Base-by-base conservation (phyloP, 2,329 filamentous ascomycete species). In the Fusarium sp. region DNA sequence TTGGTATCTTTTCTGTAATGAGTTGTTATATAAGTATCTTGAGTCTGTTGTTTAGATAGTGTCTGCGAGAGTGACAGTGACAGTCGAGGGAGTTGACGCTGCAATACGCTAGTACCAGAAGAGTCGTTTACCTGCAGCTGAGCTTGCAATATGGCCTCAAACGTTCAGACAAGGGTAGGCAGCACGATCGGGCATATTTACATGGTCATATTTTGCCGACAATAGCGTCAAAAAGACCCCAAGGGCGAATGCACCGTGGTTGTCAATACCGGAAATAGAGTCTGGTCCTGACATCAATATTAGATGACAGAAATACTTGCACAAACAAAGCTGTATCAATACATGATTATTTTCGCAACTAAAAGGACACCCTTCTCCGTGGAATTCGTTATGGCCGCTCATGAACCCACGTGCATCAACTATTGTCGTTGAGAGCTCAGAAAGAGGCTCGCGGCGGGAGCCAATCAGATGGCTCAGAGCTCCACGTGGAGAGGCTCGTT, bases 401-500 rank as follows among this genome's bases (percentile, higher is more conserved):
- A 51, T 31, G 18, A 15, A 14, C 71, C 71, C 72, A 74, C 72
- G 72, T 74, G 72, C 61, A 44, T 59, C 50, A 55, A 57, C 18
- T 30, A 50, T 66, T 59, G 72, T 70, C 50, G 68, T 74, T 55
- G 63, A 56, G 69, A 36, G 57, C 59, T 60, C n/a, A n/a, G 20
- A 26, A 18, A 39, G 71, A 69, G 55, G 71, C 58, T 74, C 61
- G 61, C 33, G 38, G 1, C 6, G 10, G 6, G 35, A 36, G 45
- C 72, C 68, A 74, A 74, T 74, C 3, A 64, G 42, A 64, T 39
- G 18, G 36, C 3, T 4, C 7, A 22, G 7, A 14, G 10, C 20
- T 44, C 59, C 72, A 74, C 72, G 72, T 74, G 72, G 55, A 69
- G 61, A 33, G 22, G 22, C n/a, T 39, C 47, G 71, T 72, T 74